Base-by-base conservation (phyloP, 352 stramenopile species). In the Albugo candida region DNA sequence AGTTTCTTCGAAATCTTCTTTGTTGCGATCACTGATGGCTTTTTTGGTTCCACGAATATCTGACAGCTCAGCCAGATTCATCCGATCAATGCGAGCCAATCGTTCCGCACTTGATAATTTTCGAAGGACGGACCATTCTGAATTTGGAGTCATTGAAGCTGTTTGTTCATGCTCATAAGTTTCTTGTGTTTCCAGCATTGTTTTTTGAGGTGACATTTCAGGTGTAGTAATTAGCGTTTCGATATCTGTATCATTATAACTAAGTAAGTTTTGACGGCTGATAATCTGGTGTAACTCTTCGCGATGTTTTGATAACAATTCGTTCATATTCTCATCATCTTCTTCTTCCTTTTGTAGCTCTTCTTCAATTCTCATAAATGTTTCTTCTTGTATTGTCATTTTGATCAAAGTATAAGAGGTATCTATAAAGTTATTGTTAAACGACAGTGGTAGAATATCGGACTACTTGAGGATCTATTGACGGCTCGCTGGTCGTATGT, bases 41-140 rank as follows among this genome's bases (percentile, higher is more conserved):
- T 1, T 55, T 56, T 69, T 65, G 42, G 75, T 63, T 36, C 69
- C 68, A 27, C 73, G 67, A 41, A 80, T 65, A 45, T 84, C 66
- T 48, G 70, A 84, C 16, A 91, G 63, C 41, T 91, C 77, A 4
- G 74, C 72, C 2, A 87, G 53, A 16, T 60, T 48, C 77, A 91
- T 87, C 38, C 77, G 74, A 46, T 91, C 72, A 8, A 60, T 75
- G 38, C 38, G 17, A 24, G 38, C 38, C 8, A 43, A 8, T 43
- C 20, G 17, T 24, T 24, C 17, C 17, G 17, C 17, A 8, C 17
- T 43, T 24, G 17, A 24, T 43, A 24, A 8, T 24, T 43, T 24
- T 43, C 8, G 38, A 43, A 24, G 38, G 38, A 8, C 20, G 38
- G 17, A 8, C 17, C 38, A 24, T 8, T 43, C 38, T 3, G 38